Evolutionary conservation across 2,329 filamentous ascomycete genomes (phyloP).

Genomic region (Colletotrichum lentis): DNA sequence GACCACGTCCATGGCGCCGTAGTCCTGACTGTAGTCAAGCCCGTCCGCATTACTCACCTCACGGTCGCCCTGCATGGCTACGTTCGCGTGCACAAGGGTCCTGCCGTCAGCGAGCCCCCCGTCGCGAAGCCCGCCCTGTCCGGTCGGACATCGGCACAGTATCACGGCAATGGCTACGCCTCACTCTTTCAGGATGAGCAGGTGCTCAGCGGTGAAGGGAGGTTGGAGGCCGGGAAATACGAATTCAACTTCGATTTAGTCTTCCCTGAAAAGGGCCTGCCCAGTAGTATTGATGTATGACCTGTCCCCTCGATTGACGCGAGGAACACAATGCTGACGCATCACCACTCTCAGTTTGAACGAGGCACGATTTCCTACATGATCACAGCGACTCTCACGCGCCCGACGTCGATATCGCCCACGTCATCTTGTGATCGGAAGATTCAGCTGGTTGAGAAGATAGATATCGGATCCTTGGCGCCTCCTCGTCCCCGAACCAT

Average conservation of each 20-base stretch:
- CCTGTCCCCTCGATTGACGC: constrained; percentile 27
- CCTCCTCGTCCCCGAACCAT: constrained; percentile 83
- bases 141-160: constrained; percentile 56
- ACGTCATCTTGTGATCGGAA: constrained; percentile 83
- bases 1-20: constrained; percentile 79
- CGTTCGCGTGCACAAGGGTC: constrained; percentile 79
- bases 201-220: constrained; percentile 80
- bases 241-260: constrained; percentile 81
- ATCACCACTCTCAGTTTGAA: constrained; percentile 74
- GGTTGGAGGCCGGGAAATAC: constrained; percentile 76
- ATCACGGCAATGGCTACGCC: constrained; percentile 80
- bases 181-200: constrained; percentile 84
- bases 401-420: constrained; percentile 84
- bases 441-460: constrained; percentile 78
- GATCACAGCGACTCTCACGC: constrained; percentile 87
- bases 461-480: constrained; percentile 81
- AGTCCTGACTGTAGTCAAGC: constrained; percentile 75
- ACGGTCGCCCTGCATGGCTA: constrained; percentile 81
- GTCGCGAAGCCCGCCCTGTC: constrained; percentile 53
- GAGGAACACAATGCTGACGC: constrained; percentile 19
- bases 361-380: constrained; percentile 92
- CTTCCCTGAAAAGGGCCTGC: constrained; percentile 73
- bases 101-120: constrained; percentile 63
- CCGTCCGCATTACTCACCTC: constrained; percentile 80
- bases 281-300: constrained; percentile 94